Conservation (phyloP, 257 asterid genomes). For the Fraxinus anomala region DNA sequence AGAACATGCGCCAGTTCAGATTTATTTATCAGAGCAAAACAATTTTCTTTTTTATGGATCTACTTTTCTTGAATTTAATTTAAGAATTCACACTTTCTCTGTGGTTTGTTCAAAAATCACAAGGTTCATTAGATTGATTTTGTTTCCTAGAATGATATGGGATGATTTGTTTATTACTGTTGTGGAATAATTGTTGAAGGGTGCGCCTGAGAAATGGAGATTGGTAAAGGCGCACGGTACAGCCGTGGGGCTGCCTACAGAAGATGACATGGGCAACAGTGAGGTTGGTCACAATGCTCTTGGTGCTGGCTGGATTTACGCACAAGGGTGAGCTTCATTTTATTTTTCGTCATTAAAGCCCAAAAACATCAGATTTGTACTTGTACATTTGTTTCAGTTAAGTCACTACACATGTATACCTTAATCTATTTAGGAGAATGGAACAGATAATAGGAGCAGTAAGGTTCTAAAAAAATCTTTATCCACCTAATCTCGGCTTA, state of each 20-base stretch:
- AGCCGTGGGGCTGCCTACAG: slow-evolving; percentile 96
- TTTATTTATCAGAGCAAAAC: not conserved
- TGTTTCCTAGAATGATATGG: not conserved
- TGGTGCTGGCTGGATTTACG: slow-evolving; percentile 96
- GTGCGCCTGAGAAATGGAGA: slow-evolving; percentile 37
- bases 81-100: not conserved
- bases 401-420: not conserved
- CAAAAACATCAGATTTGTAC: slow-evolving; percentile 1
- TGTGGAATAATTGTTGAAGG: slow-evolving; percentile 49
- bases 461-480: not conserved
- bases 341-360: not conserved
- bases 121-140: not conserved
- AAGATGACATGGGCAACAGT: slow-evolving; percentile 98
- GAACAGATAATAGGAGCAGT: not conserved
- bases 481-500: not conserved
- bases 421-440: not conserved
- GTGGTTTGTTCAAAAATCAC: not conserved
- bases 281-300: slow-evolving; percentile 99
- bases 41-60: not conserved
- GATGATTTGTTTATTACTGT: slow-evolving; percentile 16
- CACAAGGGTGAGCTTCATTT: slow-evolving; percentile 75
- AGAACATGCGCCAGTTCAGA: not conserved
- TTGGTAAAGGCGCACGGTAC: slow-evolving; percentile 88
- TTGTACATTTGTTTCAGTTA: not conserved
- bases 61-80: not conserved